Evolutionary conservation across 495 filamentous ascomycete genomes (phyloP).

Genomic region (Aspergillus asperescens): DNA sequence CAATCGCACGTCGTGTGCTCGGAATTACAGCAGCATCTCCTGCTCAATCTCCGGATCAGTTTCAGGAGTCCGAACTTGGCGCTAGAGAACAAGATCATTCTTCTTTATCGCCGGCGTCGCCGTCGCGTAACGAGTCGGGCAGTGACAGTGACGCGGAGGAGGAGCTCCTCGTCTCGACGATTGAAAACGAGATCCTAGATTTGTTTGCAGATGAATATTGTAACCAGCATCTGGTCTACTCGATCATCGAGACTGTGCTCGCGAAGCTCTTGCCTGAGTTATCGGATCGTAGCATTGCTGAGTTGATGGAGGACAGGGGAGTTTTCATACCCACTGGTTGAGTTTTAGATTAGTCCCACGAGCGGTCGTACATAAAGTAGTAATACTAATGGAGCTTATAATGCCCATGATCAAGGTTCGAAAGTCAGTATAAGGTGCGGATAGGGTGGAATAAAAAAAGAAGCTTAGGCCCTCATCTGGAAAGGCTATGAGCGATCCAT

Average conservation of each 20-base stretch:
- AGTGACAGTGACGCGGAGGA: constrained; percentile 22
- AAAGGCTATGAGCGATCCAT: too few relatives aligned
- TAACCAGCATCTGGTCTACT: constrained; percentile 84
- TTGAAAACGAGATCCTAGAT: constrained; percentile 55
- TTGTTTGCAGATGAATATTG: constrained; percentile 75
- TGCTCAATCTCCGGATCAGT: not conserved
- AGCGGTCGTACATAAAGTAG: not conserved
- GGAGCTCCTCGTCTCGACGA: constrained; percentile 36
- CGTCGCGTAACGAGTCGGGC: not conserved
- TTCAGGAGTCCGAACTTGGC: not conserved
- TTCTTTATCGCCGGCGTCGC: not conserved
- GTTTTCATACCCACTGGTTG: constrained; percentile 24
- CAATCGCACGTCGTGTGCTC: constrained; percentile 38
- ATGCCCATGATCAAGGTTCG: too few relatives aligned
- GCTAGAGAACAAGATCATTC: constrained; percentile 3
- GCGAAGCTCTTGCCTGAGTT: constrained; percentile 80
- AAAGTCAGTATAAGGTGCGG: too few relatives aligned
- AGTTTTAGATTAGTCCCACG: not conserved
- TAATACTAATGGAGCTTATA: not conserved
- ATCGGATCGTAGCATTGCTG: constrained; percentile 62
- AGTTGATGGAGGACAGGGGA: constrained; percentile 68
- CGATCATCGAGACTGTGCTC: constrained; percentile 69
- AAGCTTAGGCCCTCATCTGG: too few relatives aligned
- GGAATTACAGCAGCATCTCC: constrained; percentile 20
- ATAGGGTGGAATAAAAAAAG: too few relatives aligned